These are phyloP conservation scores for Exophiala spinifera DNA, from an alignment of 2,329 filamentous ascomycete genomes.

Conservation along the genomic window DNA sequence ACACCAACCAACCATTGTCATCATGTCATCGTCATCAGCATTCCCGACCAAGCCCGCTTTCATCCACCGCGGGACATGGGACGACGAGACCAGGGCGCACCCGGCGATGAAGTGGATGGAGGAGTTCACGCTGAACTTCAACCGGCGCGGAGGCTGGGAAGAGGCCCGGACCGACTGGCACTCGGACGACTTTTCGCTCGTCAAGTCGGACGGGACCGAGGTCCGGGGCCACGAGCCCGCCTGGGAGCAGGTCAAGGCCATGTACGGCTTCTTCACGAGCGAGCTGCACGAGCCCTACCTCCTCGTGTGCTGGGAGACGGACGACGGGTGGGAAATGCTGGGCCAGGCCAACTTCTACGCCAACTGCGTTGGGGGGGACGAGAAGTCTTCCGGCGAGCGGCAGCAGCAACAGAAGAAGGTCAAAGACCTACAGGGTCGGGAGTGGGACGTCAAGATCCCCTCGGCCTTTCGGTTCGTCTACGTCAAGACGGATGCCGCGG, in stretches of 20 bases:
- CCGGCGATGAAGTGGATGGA: slow-evolving; percentile 29
- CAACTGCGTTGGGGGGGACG: slow-evolving; percentile 14
- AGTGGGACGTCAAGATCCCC: slow-evolving; percentile 27
- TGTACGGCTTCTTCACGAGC: slow-evolving; percentile 20
- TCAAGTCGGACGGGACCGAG: slow-evolving; percentile 19
- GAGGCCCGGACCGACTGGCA: slow-evolving; percentile 16
- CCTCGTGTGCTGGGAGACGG: slow-evolving; percentile 18
- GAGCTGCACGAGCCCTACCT: slow-evolving; percentile 26
- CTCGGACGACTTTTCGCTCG: slow-evolving; percentile 15
- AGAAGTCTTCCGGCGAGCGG: slow-evolving; percentile 4
- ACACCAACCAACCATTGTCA: too few relatives aligned
- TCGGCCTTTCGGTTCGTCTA: slow-evolving; percentile 21
- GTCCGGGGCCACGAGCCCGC: slow-evolving; percentile 11
- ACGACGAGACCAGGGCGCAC: slow-evolving; percentile 22
- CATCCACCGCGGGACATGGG: slow-evolving; percentile 24
- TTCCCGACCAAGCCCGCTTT: slow-evolving; percentile 20
- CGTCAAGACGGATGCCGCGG: slow-evolving; percentile 16
- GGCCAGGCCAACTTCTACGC: slow-evolving; percentile 23
- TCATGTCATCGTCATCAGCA: too few relatives aligned
- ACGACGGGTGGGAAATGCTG: slow-evolving; percentile 22
- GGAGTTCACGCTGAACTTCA: slow-evolving; percentile 21
- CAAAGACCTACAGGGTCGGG: slow-evolving; percentile 16
- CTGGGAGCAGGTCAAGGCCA: slow-evolving; percentile 13
- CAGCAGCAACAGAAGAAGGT: slow-evolving; percentile 21
- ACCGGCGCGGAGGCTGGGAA: slow-evolving; percentile 14